phyloP scores from a whole-genome alignment of 139 green algal genomes.

The Chlamydomonas sp. region DNA sequence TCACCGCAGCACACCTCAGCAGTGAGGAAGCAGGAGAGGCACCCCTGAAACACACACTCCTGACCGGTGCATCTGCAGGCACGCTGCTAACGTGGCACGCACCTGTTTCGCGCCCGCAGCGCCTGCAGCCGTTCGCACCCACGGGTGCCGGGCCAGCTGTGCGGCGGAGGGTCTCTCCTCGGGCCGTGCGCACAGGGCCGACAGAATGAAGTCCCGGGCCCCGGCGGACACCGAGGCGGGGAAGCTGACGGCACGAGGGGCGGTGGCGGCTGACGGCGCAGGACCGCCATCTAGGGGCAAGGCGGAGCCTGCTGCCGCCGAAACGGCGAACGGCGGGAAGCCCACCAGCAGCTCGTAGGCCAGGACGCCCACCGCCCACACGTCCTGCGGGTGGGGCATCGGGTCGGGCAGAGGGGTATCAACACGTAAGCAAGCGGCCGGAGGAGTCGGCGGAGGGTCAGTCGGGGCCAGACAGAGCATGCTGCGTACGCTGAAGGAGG shows the following conservation, averaged over 20 bases:
- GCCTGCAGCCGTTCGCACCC: neutral
- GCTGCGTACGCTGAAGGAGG: too few relatives aligned
- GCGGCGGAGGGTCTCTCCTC: constrained; percentile 11
- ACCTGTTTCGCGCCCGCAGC: constrained; percentile 1
- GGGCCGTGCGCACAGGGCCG: neutral
- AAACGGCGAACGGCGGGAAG: neutral
- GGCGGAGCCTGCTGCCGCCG: neutral
- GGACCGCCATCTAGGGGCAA: neutral
- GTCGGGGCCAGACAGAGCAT: too few relatives aligned
- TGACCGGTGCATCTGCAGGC: too few relatives aligned
- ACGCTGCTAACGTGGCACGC: too few relatives aligned
- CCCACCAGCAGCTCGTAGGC: neutral
- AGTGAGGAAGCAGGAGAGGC: too few relatives aligned
- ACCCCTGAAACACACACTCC: too few relatives aligned
- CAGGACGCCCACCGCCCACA: neutral
- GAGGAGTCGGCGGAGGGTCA: too few relatives aligned
- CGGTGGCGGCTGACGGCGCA: neutral
- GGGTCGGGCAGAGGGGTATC: too few relatives aligned
- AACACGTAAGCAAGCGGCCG: too few relatives aligned
- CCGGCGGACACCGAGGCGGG: neutral
- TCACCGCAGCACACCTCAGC: too few relatives aligned
- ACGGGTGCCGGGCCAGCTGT: constrained; percentile 1
- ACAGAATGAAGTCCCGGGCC: constrained; percentile 7
- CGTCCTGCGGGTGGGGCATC: too few relatives aligned
- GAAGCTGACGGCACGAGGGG: neutral